These are phyloP conservation scores for Trypanosoma theileri DNA, from an alignment of 208 protist genomes.

Conservation along the genomic window DNA sequence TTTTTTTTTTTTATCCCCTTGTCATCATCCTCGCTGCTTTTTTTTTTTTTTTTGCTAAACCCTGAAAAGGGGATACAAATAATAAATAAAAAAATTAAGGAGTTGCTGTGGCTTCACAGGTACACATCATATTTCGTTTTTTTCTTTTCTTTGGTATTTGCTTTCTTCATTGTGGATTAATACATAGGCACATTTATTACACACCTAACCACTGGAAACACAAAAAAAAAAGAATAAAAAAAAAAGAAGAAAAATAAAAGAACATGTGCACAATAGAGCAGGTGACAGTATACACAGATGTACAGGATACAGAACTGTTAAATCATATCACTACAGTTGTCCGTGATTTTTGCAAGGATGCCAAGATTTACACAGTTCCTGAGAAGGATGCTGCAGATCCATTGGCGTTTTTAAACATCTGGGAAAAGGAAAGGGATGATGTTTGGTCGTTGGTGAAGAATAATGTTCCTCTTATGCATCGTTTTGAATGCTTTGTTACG, in stretches of 20 bases:
- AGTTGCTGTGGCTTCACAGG: no score
- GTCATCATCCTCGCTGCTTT: no score
- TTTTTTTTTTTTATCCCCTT: no score
- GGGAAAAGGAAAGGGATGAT: slow-evolving; percentile 53
- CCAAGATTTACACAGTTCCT: slow-evolving; percentile 5
- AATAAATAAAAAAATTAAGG: neutral
- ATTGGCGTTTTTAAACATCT: slow-evolving; percentile 38
- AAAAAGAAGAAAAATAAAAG: neutral
- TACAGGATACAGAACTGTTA: slow-evolving; percentile 16
- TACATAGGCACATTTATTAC: neutral
- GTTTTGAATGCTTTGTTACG: slow-evolving; percentile 56
- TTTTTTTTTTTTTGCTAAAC: no score
- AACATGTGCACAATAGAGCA: slow-evolving; percentile 12
- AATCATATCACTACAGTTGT: slow-evolving; percentile 10
- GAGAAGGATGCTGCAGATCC: neutral
- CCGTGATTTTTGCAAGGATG: slow-evolving; percentile 3
- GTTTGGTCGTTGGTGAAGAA: slow-evolving; percentile 40
- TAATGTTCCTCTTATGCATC: slow-evolving; percentile 38
- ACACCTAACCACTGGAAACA: neutral
- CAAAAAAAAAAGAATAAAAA: neutral
- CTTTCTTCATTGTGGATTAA: slow-evolving; percentile 1
- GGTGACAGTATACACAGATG: slow-evolving; percentile 30
- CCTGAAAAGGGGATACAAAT: neutral
- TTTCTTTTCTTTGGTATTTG: no score
- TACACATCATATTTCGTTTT: neutral